Evolutionary conservation across 2,329 filamentous ascomycete genomes (phyloP), one percentile per base, ranked within the genome.

Genomic region (Polytolypa hystricis): DNA sequence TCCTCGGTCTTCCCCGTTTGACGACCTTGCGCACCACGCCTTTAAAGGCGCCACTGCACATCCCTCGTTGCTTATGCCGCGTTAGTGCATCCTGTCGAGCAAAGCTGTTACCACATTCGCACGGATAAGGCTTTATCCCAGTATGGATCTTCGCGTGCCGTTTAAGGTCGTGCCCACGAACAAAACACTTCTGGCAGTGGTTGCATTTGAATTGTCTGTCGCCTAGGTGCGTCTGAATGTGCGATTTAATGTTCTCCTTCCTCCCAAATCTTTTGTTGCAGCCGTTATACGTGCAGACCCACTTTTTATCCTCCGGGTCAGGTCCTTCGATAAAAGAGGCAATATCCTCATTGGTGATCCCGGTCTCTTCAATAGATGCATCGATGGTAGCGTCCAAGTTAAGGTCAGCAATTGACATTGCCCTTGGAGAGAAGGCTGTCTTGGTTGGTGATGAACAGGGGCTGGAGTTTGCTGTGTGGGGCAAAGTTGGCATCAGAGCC

Each of bases 191-290:
- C 35, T 81, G 73, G 66, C 91, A 98, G 38, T 83, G 80, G 30
- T 89, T 86, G 62, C 91, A 98, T 59, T 84, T 81, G 64, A 85
- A 98, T 57, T 95, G 91, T 32, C 91, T 76, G 58, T 98, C 91
- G 51, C 93, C 91, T 45, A 98, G 79, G 61, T 98, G 91, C 3
- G 91, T 98, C 62, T 98, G 91, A 10, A 98, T 84, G 58, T 98
- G 91, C 1, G 87, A 93, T 58, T 94, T 93, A 67, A 96, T 95
- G 63, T 98, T 96, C 60, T 98, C 91, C 59, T 95, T 93, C 49
- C 91, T 77, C n/a, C 87, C 89, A 55, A 98, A 96, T 36, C 79
- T 76, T 60, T 94, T 93, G 48, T 79, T 74, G 60, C 91, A 98
- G 18, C 78, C 79, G 6, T 84, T 67, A 49, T 65, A 87, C n/a